phyloP scores from a whole-genome alignment of 495 filamentous ascomycete genomes.

The Glutinoglossum americanum region DNA sequence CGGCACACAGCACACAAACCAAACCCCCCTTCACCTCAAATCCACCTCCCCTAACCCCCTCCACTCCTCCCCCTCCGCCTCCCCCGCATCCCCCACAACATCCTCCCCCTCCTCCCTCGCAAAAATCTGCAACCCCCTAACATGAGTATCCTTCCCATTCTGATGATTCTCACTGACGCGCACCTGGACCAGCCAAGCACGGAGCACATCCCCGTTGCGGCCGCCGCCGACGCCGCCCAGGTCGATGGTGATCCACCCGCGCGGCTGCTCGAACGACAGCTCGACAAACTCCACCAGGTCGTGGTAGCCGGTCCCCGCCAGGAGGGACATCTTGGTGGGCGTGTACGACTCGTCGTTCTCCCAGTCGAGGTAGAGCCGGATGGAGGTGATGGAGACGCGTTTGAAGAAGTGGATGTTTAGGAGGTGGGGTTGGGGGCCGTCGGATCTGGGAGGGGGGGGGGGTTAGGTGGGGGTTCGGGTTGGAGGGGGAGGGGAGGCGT shows the following conservation, averaged over 20 bases:
- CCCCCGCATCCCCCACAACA: not conserved
- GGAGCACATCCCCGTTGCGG: too few species aligned
- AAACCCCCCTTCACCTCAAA: too few species aligned
- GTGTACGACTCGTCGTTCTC: constrained; percentile 87
- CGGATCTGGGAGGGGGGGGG: constrained; percentile 35
- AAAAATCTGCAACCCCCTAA: constrained; percentile 83
- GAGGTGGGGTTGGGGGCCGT: constrained; percentile 88
- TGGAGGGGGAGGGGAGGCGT: constrained; percentile 10
- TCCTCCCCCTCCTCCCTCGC: constrained; percentile 35
- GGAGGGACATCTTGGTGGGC: constrained; percentile 74
- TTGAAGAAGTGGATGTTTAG: constrained; percentile 92
- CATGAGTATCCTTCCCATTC: constrained; percentile 96
- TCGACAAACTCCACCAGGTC: constrained; percentile 66
- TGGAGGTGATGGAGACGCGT: constrained; percentile 58
- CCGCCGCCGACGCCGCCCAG: constrained; percentile 37
- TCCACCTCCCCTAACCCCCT: not conserved
- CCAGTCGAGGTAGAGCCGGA: constrained; percentile 81
- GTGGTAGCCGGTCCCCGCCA: constrained; percentile 70
- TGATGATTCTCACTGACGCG: constrained; percentile 88
- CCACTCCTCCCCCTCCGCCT: not conserved
- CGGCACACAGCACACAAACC: too few species aligned
- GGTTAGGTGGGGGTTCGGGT: too few species aligned
- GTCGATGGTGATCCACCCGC: constrained; percentile 75
- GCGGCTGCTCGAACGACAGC: constrained; percentile 56
- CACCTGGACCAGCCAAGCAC: constrained; percentile 72